Evolutionary conservation across 306 rosid genomes (phyloP).

Genomic region (Sicyos baderoa): DNA sequence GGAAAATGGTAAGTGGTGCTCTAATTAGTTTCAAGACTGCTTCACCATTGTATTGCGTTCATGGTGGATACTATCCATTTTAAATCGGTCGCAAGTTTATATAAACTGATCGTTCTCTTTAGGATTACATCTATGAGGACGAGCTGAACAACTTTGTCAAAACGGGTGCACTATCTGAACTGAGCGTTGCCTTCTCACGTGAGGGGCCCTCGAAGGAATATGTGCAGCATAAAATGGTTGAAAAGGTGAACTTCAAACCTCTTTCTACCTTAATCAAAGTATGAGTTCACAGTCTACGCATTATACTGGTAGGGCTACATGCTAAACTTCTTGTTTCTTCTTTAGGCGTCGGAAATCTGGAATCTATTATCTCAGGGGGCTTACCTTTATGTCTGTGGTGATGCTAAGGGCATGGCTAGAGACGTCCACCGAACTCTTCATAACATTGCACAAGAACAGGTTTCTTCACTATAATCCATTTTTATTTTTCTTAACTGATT

Average conservation of each 20-base stretch:
- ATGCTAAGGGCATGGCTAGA: constrained; percentile 98
- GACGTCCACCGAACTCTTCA: constrained; percentile 94
- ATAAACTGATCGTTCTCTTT: constrained; percentile 20
- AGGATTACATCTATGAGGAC: constrained; percentile 91
- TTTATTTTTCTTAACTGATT: background rate
- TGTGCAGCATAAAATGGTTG: constrained; percentile 90
- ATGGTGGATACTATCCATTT: background rate
- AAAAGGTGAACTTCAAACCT: constrained; percentile 46
- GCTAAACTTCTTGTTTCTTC: constrained; percentile 9
- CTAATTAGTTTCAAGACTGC: background rate
- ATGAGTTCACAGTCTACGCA: background rate
- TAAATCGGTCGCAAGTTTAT: background rate
- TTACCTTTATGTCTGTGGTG: constrained; percentile 89
- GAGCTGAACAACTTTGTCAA: constrained; percentile 69
- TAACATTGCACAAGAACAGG: constrained; percentile 81
- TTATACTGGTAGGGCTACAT: background rate
- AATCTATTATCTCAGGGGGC: constrained; percentile 75
- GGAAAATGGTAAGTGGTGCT: constrained; percentile 55
- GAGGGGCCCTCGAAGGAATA: constrained; percentile 85
- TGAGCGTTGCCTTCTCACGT: constrained; percentile 84
- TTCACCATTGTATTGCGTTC: constrained; percentile 1
- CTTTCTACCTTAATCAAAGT: constrained; percentile 3
- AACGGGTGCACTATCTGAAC: constrained; percentile 73
- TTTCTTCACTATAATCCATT: constrained; percentile 19
- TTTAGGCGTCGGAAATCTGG: constrained; percentile 90